Percentiles rank a stretch among this genome's conserved stretches.
Evolutionary conservation across 2,329 filamentous ascomycete genomes (phyloP).

Genomic region (Cadophora sp.): DNA sequence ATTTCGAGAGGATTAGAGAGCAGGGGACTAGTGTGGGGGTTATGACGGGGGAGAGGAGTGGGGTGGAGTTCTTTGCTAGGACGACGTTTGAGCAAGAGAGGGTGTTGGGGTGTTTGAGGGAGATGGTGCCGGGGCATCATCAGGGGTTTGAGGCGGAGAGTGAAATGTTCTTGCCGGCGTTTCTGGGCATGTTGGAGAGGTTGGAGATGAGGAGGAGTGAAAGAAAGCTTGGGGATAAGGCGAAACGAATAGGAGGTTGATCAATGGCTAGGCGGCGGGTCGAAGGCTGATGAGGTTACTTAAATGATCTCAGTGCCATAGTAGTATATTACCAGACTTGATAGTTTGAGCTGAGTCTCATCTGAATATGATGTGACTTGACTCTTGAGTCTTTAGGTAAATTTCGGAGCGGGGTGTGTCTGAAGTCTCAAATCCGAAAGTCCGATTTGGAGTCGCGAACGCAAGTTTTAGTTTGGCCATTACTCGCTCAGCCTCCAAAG

Average conservation of each 20-base stretch:
- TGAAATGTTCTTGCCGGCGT: constrained; percentile 40
- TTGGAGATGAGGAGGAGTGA: constrained; percentile 29
- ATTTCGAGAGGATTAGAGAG: constrained; percentile 40
- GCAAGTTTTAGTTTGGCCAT: no score
- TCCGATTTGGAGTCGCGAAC: no score
- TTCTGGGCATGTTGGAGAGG: constrained; percentile 41
- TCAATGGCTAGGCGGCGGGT: no score
- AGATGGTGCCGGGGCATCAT: constrained; percentile 45
- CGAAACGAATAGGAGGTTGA: background rate
- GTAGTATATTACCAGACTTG: no score
- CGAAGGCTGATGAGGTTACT: no score
- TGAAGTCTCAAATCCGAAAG: no score
- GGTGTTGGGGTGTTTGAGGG: constrained; percentile 40
- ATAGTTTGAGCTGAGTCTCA: no score
- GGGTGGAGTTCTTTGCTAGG: constrained; percentile 44
- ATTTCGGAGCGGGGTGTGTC: no score
- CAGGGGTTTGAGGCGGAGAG: constrained; percentile 45
- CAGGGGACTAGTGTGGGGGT: constrained; percentile 42
- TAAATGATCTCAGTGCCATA: no score
- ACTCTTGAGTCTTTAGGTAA: no score
- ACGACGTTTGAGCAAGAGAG: constrained; percentile 42
- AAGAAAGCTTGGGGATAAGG: background rate
- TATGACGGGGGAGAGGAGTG: constrained; percentile 40
- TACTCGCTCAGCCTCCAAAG: no score
- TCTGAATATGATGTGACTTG: no score